Conservation (phyloP, 306 rosid species). For the Glycine soja region DNA sequence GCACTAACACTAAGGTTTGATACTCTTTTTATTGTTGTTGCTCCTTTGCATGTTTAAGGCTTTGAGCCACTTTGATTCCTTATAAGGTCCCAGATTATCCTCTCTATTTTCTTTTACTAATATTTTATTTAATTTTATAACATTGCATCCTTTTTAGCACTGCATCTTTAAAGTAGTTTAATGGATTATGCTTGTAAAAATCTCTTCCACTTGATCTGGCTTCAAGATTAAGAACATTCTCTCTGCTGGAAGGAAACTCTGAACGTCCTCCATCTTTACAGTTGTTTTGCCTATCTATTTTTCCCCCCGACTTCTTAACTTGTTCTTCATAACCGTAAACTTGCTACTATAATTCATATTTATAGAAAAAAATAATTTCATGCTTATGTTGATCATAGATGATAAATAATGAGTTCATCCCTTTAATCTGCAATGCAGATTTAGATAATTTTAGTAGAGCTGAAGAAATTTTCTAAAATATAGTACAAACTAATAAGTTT, state of each 20-base stretch:
- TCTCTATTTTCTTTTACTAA: no score
- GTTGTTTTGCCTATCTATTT: slow-evolving; percentile 46
- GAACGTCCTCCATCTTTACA: slow-evolving; percentile 66
- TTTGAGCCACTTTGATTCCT: no score
- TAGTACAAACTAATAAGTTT: no score
- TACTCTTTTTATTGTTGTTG: no score
- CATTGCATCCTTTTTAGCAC: no score
- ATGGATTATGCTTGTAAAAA: slow-evolving; percentile 54
- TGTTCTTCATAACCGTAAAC: slow-evolving; percentile 62
- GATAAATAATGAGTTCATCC: slow-evolving; percentile 23
- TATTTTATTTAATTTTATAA: no score
- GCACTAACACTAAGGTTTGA: no score
- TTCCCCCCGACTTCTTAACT: slow-evolving; percentile 60
- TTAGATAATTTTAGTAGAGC: slow-evolving; percentile 23
- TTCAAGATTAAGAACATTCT: slow-evolving; percentile 54
- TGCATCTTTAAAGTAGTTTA: slow-evolving; percentile 58
- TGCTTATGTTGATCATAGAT: slow-evolving; percentile 26
- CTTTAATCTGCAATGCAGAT: slow-evolving; percentile 15
- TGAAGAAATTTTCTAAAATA: neutral
- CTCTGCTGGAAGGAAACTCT: slow-evolving; percentile 58
- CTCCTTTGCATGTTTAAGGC: no score
- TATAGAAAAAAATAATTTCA: slow-evolving; percentile 28
- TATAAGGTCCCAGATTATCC: no score
- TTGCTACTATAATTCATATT: neutral
- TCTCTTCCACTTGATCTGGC: slow-evolving; percentile 70